Conservation (phyloP, 108 stramenopile genomes). For the Skeletonema costatum region DNA sequence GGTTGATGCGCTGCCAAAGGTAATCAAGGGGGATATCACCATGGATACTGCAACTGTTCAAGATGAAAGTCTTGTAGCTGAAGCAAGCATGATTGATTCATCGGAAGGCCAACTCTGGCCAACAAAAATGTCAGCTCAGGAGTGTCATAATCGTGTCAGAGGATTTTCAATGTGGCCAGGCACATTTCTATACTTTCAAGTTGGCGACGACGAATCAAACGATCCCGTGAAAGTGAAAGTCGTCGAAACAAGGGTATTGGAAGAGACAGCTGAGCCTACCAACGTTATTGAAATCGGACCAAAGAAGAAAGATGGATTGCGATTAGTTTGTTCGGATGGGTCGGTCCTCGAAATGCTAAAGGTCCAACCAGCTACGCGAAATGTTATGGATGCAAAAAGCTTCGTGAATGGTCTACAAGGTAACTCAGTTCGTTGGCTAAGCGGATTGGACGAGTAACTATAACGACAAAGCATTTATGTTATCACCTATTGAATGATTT, state of each 20-base stretch:
- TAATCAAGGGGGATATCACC: slow-evolving; percentile 72
- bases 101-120: slow-evolving; percentile 73
- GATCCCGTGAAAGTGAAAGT: slow-evolving; percentile 73
- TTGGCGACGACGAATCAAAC: slow-evolving; percentile 58
- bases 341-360: slow-evolving; percentile 86
- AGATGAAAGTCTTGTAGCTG: slow-evolving; percentile 77
- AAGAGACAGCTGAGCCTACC: slow-evolving; percentile 52
- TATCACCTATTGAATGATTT: neutral
- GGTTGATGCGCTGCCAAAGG: slow-evolving; percentile 74
- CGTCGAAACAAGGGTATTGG: slow-evolving; percentile 66
- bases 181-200: slow-evolving; percentile 75
- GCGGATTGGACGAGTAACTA: neutral
- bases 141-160: slow-evolving; percentile 86
- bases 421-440: slow-evolving; percentile 54
- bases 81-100: slow-evolving; percentile 86
- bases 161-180: slow-evolving; percentile 97
- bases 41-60: slow-evolving; percentile 83
- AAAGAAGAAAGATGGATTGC: slow-evolving; percentile 79
- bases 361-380: slow-evolving; percentile 91
- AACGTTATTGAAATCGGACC: slow-evolving; percentile 66
- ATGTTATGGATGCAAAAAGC: slow-evolving; percentile 91
- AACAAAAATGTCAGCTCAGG: slow-evolving; percentile 68
- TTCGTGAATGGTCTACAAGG: slow-evolving; percentile 95
- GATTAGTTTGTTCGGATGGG: slow-evolving; percentile 88
- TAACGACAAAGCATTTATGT: neutral